Conservation (phyloP, 2,329 filamentous ascomycete species). For the Trichoderma oligosporum region DNA sequence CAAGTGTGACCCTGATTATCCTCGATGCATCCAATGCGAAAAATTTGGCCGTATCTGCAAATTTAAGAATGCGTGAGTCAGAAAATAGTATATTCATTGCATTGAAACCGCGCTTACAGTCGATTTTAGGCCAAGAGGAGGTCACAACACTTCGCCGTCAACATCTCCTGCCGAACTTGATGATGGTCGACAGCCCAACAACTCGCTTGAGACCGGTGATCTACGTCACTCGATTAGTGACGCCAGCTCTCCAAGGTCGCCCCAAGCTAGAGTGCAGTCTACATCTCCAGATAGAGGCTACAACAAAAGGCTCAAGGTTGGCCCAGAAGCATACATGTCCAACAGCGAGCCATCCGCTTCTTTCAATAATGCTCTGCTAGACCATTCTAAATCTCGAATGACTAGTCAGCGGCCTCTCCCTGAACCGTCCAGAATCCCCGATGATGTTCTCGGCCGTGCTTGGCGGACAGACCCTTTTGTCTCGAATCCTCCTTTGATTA, state of each 20-base stretch:
- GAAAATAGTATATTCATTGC: neutral
- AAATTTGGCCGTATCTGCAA: conserved; percentile 84
- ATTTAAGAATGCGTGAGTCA: conserved; percentile 77
- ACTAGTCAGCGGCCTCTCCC: conserved; percentile 36
- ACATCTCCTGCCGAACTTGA: conserved; percentile 51
- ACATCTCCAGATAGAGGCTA: conserved; percentile 35
- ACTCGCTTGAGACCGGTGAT: conserved; percentile 35
- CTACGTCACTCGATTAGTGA: conserved; percentile 40
- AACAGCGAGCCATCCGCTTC: conserved; percentile 32
- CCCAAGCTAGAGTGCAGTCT: conserved; percentile 37
- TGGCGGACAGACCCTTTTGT: conserved; percentile 51
- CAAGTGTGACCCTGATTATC: conserved; percentile 86
- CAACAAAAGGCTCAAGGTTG: conserved; percentile 48
- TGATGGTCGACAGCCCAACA: conserved; percentile 37
- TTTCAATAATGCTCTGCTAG: conserved; percentile 32
- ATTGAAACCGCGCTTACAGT: conserved; percentile 13
- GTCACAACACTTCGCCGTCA: conserved; percentile 54
- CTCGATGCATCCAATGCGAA: conserved; percentile 85
- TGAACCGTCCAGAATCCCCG: conserved; percentile 47
- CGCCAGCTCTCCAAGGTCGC: conserved; percentile 48
- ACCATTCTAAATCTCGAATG: conserved; percentile 36
- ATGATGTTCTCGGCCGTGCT: conserved; percentile 46
- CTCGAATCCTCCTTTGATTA: conserved; percentile 40
- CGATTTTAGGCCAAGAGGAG: conserved; percentile 50
- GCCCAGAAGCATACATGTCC: conserved; percentile 45